These are phyloP conservation scores for Sphenostylis stenocarpa DNA, from an alignment of 306 rosid genomes.

Conservation along the genomic window DNA sequence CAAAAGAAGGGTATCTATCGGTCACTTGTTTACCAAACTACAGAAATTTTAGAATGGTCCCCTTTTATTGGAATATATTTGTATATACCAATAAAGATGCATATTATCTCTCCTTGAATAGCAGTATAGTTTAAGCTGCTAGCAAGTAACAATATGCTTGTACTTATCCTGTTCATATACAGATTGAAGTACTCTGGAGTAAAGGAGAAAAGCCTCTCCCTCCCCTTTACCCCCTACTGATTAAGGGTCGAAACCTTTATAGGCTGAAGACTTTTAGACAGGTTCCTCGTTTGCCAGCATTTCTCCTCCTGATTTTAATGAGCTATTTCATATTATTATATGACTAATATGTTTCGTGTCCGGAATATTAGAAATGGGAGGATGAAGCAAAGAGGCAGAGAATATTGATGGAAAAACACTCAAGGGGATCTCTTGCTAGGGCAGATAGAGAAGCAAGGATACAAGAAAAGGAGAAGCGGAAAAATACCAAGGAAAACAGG, in stretches of 20 bases:
- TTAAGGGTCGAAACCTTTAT: slow-evolving; percentile 93
- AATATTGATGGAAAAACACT: slow-evolving; percentile 74
- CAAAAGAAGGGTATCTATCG: not conserved
- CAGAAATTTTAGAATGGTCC: not conserved
- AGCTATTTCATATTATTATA: slow-evolving; percentile 7
- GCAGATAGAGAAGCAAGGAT: slow-evolving; percentile 66
- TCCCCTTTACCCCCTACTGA: slow-evolving; percentile 76
- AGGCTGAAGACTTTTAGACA: slow-evolving; percentile 85
- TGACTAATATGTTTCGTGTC: not conserved
- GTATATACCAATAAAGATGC: slow-evolving; percentile 2
- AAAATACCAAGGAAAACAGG: slow-evolving; percentile 49
- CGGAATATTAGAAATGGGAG: slow-evolving; percentile 65
- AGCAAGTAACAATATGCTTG: not conserved
- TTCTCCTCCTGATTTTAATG: slow-evolving; percentile 21
- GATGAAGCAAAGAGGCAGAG: slow-evolving; percentile 68
- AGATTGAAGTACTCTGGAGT: slow-evolving; percentile 98
- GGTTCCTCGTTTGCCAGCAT: slow-evolving; percentile 42
- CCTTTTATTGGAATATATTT: not conserved
- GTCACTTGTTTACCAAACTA: not conserved
- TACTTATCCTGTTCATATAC: slow-evolving; percentile 28
- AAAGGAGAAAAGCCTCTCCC: slow-evolving; percentile 86
- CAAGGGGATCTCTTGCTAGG: slow-evolving; percentile 75
- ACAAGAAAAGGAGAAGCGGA: slow-evolving; percentile 57
- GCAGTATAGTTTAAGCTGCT: not conserved
- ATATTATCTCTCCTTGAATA: not conserved